A percentile compares a stretch with the other conserved stretches of the same genome.
Evolutionary conservation across 345 rosid species (phyloP).

Genomic region (Syzygium aqueum): DNA sequence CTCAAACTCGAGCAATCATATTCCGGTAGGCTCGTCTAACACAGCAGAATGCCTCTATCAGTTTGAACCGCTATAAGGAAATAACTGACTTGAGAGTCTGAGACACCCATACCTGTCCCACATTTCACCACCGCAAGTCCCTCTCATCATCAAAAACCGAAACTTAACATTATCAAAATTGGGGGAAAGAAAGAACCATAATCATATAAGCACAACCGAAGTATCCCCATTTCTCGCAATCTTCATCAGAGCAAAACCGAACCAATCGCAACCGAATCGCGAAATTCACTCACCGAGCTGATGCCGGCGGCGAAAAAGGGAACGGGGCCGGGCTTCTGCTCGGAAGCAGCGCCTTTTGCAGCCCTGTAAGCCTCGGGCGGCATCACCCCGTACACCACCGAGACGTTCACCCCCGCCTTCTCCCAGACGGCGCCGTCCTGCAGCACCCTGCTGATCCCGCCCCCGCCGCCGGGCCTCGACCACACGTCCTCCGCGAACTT

Average conservation of each 20-base stretch:
- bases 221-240: neutral
- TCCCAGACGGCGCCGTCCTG: conserved; percentile 91
- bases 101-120: neutral
- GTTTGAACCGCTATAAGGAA: neutral
- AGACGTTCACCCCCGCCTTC: conserved; percentile 97
- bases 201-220: neutral
- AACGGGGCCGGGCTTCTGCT: conserved; percentile 70
- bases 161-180: neutral
- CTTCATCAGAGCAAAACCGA: neutral
- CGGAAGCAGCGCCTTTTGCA: conserved; percentile 59
- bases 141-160: neutral
- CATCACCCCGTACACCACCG: conserved; percentile 93
- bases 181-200: neutral
- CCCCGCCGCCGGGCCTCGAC: conserved; percentile 98
- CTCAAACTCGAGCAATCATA: neutral
- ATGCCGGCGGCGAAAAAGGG: conserved; percentile 97
- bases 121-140: neutral
- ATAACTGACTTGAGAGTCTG: neutral
- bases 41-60: neutral
- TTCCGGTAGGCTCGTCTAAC: neutral
- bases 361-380: conserved; percentile 99
- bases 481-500: conserved; percentile 95
- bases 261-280: neutral
- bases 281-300: conserved; percentile 56
- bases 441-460: conserved; percentile 92